A percentile compares a stretch with the other conserved stretches of the same genome.
These are phyloP conservation scores for Centella asiatica DNA, from an alignment of 129 eudicot species.

Conservation along the genomic window DNA sequence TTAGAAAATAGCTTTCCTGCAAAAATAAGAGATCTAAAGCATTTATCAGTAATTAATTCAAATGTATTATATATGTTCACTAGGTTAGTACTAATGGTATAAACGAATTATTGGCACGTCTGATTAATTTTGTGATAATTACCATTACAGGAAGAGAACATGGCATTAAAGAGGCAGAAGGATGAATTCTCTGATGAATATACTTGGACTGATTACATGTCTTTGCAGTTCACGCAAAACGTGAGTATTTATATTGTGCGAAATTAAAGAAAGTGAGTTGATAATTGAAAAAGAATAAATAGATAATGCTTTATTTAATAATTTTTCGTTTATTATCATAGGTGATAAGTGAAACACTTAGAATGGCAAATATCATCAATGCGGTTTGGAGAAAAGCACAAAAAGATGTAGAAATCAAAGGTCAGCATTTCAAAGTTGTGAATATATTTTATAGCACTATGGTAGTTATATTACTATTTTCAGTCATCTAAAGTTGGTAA, in stretches of 20 bases:
- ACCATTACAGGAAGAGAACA: constrained; percentile 55
- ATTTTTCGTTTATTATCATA: constrained; percentile 8
- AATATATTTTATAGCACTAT: too few species aligned
- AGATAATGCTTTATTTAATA: not conserved
- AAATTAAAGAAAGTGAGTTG: not conserved
- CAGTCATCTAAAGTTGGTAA: too few species aligned
- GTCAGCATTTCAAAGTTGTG: too few species aligned
- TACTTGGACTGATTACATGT: constrained; percentile 66
- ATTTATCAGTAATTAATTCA: too few species aligned
- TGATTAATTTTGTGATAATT: not conserved
- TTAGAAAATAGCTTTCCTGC: not conserved
- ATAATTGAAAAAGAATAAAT: not conserved
- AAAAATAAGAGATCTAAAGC: not conserved
- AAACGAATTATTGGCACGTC: too few species aligned
- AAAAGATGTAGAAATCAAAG: constrained; percentile 80
- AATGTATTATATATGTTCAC: too few species aligned
- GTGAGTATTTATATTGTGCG: constrained; percentile 24
- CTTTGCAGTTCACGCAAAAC: constrained; percentile 68
- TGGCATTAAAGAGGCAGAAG: constrained; percentile 54
- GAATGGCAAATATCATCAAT: constrained; percentile 87
- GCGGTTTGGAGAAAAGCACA: constrained; percentile 89
- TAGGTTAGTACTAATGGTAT: too few species aligned
- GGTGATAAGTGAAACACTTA: constrained; percentile 92
- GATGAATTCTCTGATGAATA: constrained; percentile 37
- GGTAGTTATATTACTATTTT: too few species aligned